Evolutionary conservation across 2,329 filamentous ascomycete species (phyloP), one percentile per base, ranked within the genome.

Genomic region (Raffaelea ambrosiae): DNA sequence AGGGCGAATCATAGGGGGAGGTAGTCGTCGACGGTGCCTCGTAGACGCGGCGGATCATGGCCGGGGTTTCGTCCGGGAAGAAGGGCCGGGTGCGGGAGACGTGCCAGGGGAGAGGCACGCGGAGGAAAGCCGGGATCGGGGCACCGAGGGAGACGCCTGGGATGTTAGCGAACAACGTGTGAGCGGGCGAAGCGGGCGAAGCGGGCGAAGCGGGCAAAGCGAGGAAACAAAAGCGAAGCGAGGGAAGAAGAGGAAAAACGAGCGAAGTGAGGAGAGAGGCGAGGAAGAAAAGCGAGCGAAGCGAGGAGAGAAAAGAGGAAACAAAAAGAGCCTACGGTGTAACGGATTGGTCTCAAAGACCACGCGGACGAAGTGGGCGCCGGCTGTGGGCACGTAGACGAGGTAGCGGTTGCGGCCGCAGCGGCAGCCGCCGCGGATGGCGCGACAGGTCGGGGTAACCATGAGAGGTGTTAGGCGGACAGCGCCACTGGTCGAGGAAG

Each of bases 331-430:
- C 86, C 66, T 79, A 95, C 89, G 81, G 58, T 87, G 85, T 36
- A 74, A 70, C 48, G 73, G 71, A 50, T 79, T 77, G 35, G 82
- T 81, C 64, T 88, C 84, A 62, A 95, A 93, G 53, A 88, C 77
- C 20, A 94, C 79, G 55, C 81, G 75, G 16, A 83, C 80, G 44
- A 74, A 66, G 31, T 79, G 68, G 36, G 69, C 65, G 38, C 76
- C 69, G 56, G 73, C 66, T 19, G 71, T 63, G 2, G 88, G 88
- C 21, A 91, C 73, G 41, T 78, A 67, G 55, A 95, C 80, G 49
- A 81, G 73, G 67, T 95, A 95, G 60, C 83, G 76, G 60, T 93
- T 95, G 52, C 90, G 81, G 49, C 89, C 88, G 64, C 90, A 96
- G 46, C 84, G 82, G 69, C 90, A 95, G 54, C 82, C 79, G 58